Base-by-base conservation (phyloP, 2,329 filamentous ascomycete species). In the Verticillium isaacii region DNA sequence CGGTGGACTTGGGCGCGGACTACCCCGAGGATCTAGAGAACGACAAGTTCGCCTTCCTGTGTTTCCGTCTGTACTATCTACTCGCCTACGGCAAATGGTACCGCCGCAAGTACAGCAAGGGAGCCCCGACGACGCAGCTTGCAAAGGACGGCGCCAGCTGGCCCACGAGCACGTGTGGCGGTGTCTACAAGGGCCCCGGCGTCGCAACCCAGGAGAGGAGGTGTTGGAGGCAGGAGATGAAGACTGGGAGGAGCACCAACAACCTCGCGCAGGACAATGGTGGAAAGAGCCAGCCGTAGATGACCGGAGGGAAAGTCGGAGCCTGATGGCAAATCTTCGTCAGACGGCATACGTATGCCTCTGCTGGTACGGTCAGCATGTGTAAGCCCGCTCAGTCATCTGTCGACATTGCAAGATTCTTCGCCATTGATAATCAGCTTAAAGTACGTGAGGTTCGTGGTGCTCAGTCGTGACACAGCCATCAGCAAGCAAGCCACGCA, bases 11-110 rank as follows among this genome's bases (percentile, higher is more conserved):
- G 14, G 89, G 89, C 1, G 88, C 87, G 0, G 75, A 75, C 7
- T 91, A 90, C 68, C 85, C 85, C 0, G 82, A 81, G 63, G 86
- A 88, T 66, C 69, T 89, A 1, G 86, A 88, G 72, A 72, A 84
- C n/a, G 86, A 88, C 63, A 77, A 75, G 60, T 89, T 87, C 68
- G 83, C 86, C 0, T 78, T 89, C 60, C 67, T 88, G 62, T 79
- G 80, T 57, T 89, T 89, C 68, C 71, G 86, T 54, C 69, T 89
- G 62, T 89, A 89, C 65, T 88, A 88, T 62, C 71, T 88, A 57
- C 70, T 89, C 2, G 73, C 77, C 0, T 88, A 89, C 66, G 85
- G 86, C 25, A 83, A 81, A 66, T 88, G 85, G 86, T 87, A 88
- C 68, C 72, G 78, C 11, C 69, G 74, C 19, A 66, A 65, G n/a